These are phyloP conservation scores for Ophiostoma triangulosporum DNA, from an alignment of 2,329 filamentous ascomycete genomes.

Conservation along the genomic window DNA sequence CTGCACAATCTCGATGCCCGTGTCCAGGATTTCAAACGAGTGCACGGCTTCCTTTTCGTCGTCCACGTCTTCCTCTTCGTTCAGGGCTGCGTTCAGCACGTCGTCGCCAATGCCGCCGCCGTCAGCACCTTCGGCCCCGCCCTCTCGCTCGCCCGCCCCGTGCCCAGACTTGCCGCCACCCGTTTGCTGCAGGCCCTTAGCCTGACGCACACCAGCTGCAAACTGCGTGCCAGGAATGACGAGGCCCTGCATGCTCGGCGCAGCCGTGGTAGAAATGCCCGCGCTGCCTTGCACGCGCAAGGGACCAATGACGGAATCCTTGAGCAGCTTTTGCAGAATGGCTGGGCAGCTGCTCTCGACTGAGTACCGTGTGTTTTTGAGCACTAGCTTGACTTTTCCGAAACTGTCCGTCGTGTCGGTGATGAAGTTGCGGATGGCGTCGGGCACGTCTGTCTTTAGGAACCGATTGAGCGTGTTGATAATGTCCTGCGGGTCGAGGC, in stretches of 20 bases:
- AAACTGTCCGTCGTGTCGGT: constrained; percentile 72
- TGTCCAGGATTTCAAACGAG: constrained; percentile 78
- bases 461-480: constrained; percentile 78
- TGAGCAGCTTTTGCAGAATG: constrained; percentile 74
- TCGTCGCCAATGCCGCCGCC: constrained; percentile 27
- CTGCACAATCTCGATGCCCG: constrained; percentile 72
- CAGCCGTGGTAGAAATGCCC: constrained; percentile 66
- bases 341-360: constrained; percentile 82
- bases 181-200: constrained; percentile 23
- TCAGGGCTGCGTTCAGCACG: constrained; percentile 28
- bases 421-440: constrained; percentile 69
- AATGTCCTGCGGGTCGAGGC: constrained; percentile 79
- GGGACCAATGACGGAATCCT: constrained; percentile 68
- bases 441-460: constrained; percentile 75
- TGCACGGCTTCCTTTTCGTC: constrained; percentile 71
- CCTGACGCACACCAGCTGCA: constrained; percentile 76
- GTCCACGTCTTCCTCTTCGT: constrained; percentile 74
- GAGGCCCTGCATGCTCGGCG: constrained; percentile 73
- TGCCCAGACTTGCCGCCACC: not conserved
- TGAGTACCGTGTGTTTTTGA: constrained; percentile 90
- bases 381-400: constrained; percentile 87
- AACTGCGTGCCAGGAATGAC: constrained; percentile 93
- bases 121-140: not conserved
- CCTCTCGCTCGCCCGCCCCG: not conserved
- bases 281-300: constrained; percentile 52